A percentile compares a stretch with the other conserved stretches of the same genome.
Conservation (phyloP, 768 basidiomycete species). For the Russula lepida region DNA sequence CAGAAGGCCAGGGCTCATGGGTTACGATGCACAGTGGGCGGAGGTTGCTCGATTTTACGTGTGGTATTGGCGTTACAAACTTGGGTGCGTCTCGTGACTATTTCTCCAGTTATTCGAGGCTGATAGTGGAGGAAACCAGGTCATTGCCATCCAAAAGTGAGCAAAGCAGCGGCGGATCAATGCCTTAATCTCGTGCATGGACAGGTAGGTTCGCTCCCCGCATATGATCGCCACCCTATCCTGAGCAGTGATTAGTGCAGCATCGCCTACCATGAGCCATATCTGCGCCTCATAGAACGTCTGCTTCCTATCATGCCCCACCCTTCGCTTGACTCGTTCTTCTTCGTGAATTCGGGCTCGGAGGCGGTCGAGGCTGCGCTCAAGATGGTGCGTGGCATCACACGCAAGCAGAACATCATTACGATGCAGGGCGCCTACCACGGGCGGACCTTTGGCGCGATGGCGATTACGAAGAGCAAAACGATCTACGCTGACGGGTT, state of each 20-base stretch:
- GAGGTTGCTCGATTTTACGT: slow-evolving; percentile 19
- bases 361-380: slow-evolving; percentile 88
- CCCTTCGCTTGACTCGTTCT: slow-evolving; percentile 87
- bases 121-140: slow-evolving; percentile 36
- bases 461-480: slow-evolving; percentile 92
- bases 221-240: not conserved
- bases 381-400: slow-evolving; percentile 76
- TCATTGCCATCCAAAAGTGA: slow-evolving; percentile 82
- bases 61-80: slow-evolving; percentile 21
- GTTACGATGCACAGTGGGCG: slow-evolving; percentile 19
- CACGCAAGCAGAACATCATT: slow-evolving; percentile 81
- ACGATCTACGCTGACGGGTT: slow-evolving; percentile 78
- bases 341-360: slow-evolving; percentile 95
- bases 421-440: slow-evolving; percentile 91
- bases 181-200: slow-evolving; percentile 72
- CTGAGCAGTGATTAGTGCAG: slow-evolving; percentile 49
- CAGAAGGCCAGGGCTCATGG: slow-evolving; percentile 17
- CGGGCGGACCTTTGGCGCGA: slow-evolving; percentile 87
- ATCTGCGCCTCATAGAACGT: slow-evolving; percentile 77
- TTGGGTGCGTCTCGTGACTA: slow-evolving; percentile 3
- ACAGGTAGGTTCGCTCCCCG: slow-evolving; percentile 41
- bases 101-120: not conserved
- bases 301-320: slow-evolving; percentile 87
- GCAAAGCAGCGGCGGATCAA: slow-evolving; percentile 83
- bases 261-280: slow-evolving; percentile 81